These are phyloP conservation scores for Oropetium thomaeum DNA, from an alignment of 176 grass and related monocot species.

Conservation along the genomic window DNA sequence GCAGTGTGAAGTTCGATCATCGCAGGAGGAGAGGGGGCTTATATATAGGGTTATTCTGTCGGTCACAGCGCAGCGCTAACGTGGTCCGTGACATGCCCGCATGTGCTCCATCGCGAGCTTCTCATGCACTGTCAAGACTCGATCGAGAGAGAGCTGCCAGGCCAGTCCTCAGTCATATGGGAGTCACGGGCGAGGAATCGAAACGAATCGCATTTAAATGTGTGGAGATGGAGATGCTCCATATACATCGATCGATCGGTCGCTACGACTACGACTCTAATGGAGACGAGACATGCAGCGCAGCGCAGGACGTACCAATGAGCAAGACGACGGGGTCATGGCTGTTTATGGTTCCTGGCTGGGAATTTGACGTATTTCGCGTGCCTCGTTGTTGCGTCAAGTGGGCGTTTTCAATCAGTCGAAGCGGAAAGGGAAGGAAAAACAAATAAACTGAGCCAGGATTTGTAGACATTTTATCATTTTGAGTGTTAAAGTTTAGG, in stretches of 20 bases:
- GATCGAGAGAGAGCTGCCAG: too few species aligned
- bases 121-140: background rate
- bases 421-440: too few species aligned
- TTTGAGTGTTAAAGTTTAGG: too few species aligned
- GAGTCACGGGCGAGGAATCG: slow-evolving; percentile 32
- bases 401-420: too few species aligned
- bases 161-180: background rate
- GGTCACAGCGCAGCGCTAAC: background rate
- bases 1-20: background rate
- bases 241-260: too few species aligned
- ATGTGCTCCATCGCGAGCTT: slow-evolving; percentile 27
- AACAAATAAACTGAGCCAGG: too few species aligned
- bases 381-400: too few species aligned
- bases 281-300: too few species aligned
- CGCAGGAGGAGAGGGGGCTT: background rate
- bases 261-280: too few species aligned
- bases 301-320: slow-evolving; percentile 6
- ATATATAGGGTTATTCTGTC: slow-evolving; percentile 1
- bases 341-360: background rate
- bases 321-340: slow-evolving; percentile 4
- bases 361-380: background rate
- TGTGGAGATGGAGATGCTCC: too few species aligned
- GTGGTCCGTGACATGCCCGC: slow-evolving; percentile 19
- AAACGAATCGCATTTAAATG: background rate
- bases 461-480: too few species aligned